Percentiles rank a stretch among this genome's conserved stretches.
Evolutionary conservation across 129 eudicot genomes (phyloP).

Genomic region (Pseudognaphalium luteoalbum): DNA sequence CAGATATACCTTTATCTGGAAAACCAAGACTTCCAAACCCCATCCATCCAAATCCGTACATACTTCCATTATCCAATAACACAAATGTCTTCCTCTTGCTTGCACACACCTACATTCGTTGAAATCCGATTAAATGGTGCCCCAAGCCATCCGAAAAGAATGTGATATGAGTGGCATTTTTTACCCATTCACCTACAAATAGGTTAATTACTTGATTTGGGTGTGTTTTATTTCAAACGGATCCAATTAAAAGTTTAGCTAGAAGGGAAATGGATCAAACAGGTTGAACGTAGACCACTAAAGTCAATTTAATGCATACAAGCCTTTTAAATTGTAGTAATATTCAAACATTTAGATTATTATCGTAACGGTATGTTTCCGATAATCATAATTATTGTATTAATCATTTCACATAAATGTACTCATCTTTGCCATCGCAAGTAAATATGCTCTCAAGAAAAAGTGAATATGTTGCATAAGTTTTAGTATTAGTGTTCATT

Average conservation of each 20-base stretch:
- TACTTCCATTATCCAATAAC: conserved; percentile 63
- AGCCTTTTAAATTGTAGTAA: no score
- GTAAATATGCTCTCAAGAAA: conserved; percentile 1
- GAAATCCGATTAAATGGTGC: neutral
- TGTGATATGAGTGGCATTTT: neutral
- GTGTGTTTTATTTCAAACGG: neutral
- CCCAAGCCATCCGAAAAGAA: neutral
- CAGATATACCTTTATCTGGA: conserved; percentile 70
- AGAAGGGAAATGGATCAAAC: neutral
- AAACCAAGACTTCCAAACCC: conserved; percentile 97
- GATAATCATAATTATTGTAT: neutral
- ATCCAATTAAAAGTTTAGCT: neutral
- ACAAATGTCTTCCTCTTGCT: conserved; percentile 93
- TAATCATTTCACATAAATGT: no score
- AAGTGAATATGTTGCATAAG: neutral
- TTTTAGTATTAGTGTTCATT: neutral
- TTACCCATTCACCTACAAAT: neutral
- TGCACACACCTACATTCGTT: conserved; percentile 69
- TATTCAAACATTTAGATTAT: no score
- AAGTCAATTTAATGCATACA: neutral
- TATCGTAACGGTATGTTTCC: no score
- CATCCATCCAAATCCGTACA: conserved; percentile 97
- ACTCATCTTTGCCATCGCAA: neutral
- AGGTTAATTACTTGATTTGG: neutral
- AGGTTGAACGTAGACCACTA: neutral